These are phyloP conservation scores for Blastocladiella emersonii DNA, from an alignment of 371 early-diverging fungal species.

Conservation along the genomic window DNA sequence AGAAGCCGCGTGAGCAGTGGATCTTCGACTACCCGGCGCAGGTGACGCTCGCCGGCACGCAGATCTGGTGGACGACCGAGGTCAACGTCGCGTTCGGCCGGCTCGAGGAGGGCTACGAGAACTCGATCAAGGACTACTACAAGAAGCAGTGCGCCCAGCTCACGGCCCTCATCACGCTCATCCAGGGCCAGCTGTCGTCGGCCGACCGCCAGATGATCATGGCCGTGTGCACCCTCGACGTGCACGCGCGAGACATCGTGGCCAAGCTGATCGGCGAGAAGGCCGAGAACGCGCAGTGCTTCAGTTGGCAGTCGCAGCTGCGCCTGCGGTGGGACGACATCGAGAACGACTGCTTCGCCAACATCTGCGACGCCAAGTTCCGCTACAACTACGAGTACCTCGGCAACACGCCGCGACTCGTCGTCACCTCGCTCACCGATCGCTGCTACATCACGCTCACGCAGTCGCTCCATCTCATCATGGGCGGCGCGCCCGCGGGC, in stretches of 20 bases:
- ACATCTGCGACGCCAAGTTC: slow-evolving; percentile 48
- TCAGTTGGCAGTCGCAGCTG: slow-evolving; percentile 47
- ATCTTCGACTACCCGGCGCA: slow-evolving; percentile 48
- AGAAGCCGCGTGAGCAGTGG: slow-evolving; percentile 53
- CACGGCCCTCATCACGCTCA: slow-evolving; percentile 36
- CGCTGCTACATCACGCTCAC: slow-evolving; percentile 49
- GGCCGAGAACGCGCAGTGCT: slow-evolving; percentile 46
- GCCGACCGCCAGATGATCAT: slow-evolving; percentile 46
- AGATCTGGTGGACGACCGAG: slow-evolving; percentile 53
- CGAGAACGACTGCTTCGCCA: slow-evolving; percentile 37
- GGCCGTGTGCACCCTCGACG: slow-evolving; percentile 49
- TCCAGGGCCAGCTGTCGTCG: slow-evolving; percentile 31
- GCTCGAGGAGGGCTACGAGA: slow-evolving; percentile 49
- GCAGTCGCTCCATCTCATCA: slow-evolving; percentile 41
- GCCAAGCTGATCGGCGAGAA: slow-evolving; percentile 48
- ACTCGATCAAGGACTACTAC: slow-evolving; percentile 48
- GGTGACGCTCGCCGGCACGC: slow-evolving; percentile 42
- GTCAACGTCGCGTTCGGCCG: slow-evolving; percentile 42
- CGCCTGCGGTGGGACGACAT: slow-evolving; percentile 45
- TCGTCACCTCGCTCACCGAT: slow-evolving; percentile 46
- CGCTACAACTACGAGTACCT: slow-evolving; percentile 47
- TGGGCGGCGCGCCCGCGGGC: slow-evolving; percentile 51
- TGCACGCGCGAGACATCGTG: slow-evolving; percentile 49
- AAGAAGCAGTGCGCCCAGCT: slow-evolving; percentile 48
- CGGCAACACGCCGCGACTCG: slow-evolving; percentile 46